Evolutionary conservation across 2,329 filamentous ascomycete genomes (phyloP).

Genomic region (Ceratocystiopsis brevicomis): DNA sequence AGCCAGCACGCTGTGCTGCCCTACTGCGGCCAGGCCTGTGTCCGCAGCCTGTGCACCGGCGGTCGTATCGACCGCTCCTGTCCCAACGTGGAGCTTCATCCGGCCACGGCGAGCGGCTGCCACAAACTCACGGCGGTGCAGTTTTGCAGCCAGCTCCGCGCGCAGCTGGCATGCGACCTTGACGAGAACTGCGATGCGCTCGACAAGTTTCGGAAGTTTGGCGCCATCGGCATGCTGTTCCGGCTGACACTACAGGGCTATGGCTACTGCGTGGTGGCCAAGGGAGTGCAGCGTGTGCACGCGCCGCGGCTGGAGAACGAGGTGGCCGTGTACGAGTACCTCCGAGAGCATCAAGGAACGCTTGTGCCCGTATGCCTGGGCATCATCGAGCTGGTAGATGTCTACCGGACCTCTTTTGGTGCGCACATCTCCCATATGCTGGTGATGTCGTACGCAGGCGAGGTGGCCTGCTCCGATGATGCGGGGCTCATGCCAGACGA

Average conservation of each 20-base stretch:
- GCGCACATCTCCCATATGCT: conserved; percentile 4
- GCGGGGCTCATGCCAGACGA: too few species aligned
- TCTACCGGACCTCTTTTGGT: not conserved
- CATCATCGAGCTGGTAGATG: not conserved
- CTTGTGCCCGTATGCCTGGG: conserved; percentile 2
- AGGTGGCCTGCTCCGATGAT: not conserved
- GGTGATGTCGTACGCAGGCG: conserved; percentile 2
- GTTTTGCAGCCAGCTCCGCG: too few species aligned
- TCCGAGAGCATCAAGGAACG: not conserved
- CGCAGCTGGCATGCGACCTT: not conserved
- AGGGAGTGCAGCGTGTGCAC: conserved; percentile 1
- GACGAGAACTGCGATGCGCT: conserved; percentile 2
- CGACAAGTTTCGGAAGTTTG: conserved; percentile 1
- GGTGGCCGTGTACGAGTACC: not conserved
- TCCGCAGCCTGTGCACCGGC: conserved; percentile 1
- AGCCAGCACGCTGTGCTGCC: not conserved
- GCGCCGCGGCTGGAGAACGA: not conserved
- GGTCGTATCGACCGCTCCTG: conserved; percentile 1
- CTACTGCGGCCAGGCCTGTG: conserved; percentile 4
- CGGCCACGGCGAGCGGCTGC: not conserved
- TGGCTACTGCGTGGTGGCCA: conserved; percentile 3
- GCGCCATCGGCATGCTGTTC: conserved; percentile 2
- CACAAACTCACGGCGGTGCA: not conserved
- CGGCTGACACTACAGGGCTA: conserved; percentile 1
- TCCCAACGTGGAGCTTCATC: conserved; percentile 2